These are phyloP conservation scores for Abrus pulchellus DNA, from an alignment of 306 rosid species.

Conservation along the genomic window DNA sequence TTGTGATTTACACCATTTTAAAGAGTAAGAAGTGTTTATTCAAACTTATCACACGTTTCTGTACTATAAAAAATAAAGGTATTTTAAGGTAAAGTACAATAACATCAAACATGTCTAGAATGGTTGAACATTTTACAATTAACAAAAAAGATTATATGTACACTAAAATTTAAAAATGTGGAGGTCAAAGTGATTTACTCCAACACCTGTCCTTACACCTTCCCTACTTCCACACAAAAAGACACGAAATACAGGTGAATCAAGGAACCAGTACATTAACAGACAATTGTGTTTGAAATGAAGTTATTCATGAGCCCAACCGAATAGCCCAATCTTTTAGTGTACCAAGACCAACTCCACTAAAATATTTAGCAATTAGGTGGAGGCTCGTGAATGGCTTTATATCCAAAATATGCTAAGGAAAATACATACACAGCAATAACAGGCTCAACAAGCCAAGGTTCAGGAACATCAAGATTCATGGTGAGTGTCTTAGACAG, in stretches of 20 bases:
- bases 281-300: neutral
- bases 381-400: slow-evolving; percentile 20
- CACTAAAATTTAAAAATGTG: slow-evolving; percentile 29
- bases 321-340: slow-evolving; percentile 28
- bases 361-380: slow-evolving; percentile 10
- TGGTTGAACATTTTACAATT: slow-evolving; percentile 16
- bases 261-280: slow-evolving; percentile 19
- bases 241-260: slow-evolving; percentile 28
- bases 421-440: slow-evolving; percentile 79
- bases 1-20: slow-evolving; percentile 25
- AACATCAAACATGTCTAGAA: slow-evolving; percentile 33
- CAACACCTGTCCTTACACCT: neutral
- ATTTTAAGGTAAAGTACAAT: neutral
- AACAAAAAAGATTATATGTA: slow-evolving; percentile 18
- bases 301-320: slow-evolving; percentile 12
- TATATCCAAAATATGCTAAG: slow-evolving; percentile 22
- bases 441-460: slow-evolving; percentile 99
- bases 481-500: slow-evolving; percentile 94
- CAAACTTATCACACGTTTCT: slow-evolving; percentile 16
- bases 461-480: slow-evolving; percentile 99
- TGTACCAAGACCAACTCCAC: slow-evolving; percentile 8
- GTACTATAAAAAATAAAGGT: neutral
- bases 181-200: slow-evolving; percentile 20
- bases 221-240: slow-evolving; percentile 23
- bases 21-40: slow-evolving; percentile 7